Evolutionary conservation across 441 rosid species (phyloP).

Genomic region (Euphorbia schlechtendalii): DNA sequence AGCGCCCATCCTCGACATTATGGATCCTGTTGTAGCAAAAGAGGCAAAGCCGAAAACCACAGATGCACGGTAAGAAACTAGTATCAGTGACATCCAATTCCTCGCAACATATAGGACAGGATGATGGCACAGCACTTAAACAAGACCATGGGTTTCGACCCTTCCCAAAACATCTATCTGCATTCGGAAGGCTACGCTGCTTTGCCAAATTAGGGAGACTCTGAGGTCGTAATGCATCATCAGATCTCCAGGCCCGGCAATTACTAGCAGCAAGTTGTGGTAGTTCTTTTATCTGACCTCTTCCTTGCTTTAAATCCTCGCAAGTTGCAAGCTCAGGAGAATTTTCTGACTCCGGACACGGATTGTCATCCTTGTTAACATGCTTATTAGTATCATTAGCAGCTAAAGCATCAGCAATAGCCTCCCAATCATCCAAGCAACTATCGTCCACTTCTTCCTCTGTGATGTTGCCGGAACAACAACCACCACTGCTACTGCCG

Average conservation of each 20-base stretch:
- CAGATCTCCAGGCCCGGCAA: constrained; percentile 71
- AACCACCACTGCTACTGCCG: constrained; percentile 62
- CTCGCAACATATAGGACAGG: constrained; percentile 88
- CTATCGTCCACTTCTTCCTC: constrained; percentile 61
- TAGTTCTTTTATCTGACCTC: constrained; percentile 17
- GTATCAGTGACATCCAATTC: constrained; percentile 84
- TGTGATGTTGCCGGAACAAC: constrained; percentile 72
- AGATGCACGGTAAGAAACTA: constrained; percentile 72
- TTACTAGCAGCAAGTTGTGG: constrained; percentile 32
- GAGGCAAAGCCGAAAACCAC: constrained; percentile 86
- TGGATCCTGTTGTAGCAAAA: constrained; percentile 92
- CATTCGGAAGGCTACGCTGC: constrained; percentile 50
- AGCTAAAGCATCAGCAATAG: constrained; percentile 91
- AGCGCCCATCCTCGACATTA: constrained; percentile 73
- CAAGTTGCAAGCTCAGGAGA: constrained; percentile 24
- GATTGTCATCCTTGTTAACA: constrained; percentile 25
- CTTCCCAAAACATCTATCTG: constrained; percentile 30
- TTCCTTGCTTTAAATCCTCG: constrained; percentile 29
- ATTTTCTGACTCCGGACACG: constrained; percentile 22
- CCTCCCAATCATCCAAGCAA: constrained; percentile 94
- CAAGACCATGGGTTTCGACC: constrained; percentile 39
- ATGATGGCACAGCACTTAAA: constrained; percentile 44
- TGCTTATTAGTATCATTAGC: constrained; percentile 48
- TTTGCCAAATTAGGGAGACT: constrained; percentile 70
- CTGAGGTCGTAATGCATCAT: constrained; percentile 73